Conservation (phyloP, 2,329 filamentous ascomycete genomes). For the Apiospora hydei region DNA sequence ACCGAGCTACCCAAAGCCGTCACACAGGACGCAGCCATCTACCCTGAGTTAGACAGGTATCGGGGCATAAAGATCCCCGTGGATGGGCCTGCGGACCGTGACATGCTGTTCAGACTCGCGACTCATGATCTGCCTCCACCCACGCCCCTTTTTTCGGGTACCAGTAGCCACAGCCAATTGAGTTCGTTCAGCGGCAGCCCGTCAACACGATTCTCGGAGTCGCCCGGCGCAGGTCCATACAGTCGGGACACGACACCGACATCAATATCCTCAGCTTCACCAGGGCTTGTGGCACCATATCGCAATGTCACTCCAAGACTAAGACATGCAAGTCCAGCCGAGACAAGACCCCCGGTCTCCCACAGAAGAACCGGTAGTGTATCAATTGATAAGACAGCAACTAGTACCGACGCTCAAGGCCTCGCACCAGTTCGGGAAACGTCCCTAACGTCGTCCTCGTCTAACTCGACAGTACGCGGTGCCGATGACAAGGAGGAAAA, state of each 20-base stretch:
- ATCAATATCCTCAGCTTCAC: conserved; percentile 78
- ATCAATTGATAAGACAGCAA: conserved; percentile 56
- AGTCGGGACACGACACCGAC: conserved; percentile 82
- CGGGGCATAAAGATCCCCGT: conserved; percentile 52
- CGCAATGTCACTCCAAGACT: conserved; percentile 54
- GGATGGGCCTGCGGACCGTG: conserved; percentile 45
- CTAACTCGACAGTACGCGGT: conserved; percentile 70
- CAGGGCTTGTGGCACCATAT: conserved; percentile 61
- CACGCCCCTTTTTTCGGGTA: conserved; percentile 69
- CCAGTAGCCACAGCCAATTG: conserved; percentile 57
- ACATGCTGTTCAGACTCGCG: conserved; percentile 63
- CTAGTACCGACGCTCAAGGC: conserved; percentile 59
- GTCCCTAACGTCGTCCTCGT: conserved; percentile 71
- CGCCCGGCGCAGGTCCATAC: conserved; percentile 72
- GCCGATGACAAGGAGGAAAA: conserved; percentile 51
- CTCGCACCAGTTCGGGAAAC: conserved; percentile 74
- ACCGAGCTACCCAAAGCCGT: conserved; percentile 48
- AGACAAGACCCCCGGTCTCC: conserved; percentile 66
- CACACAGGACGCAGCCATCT: conserved; percentile 55
- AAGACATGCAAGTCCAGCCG: conserved; percentile 62
- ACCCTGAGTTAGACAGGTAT: conserved; percentile 70
- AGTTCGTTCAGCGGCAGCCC: conserved; percentile 73
- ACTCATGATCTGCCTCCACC: conserved; percentile 73
- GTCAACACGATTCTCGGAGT: conserved; percentile 78
- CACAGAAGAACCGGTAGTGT: conserved; percentile 63